Conservation (phyloP, 1,284 basidiomycete species). For the Pseudozyma tsukubaensis region DNA sequence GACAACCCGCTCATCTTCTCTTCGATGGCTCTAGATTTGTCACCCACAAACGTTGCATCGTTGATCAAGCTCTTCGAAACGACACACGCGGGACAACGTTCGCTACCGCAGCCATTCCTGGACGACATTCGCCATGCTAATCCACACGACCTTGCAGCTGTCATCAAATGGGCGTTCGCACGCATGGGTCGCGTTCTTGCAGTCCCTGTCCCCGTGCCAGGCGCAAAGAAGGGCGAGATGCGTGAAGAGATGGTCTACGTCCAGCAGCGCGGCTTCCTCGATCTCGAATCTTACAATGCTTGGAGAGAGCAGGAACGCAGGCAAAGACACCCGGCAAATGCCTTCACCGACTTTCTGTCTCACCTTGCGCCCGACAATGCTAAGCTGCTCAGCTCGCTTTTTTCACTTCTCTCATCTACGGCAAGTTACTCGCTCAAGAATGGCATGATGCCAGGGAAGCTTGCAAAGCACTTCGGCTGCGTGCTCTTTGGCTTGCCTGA, state of each 20-base stretch:
- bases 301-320: slow-evolving; percentile 62
- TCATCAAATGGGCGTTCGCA: slow-evolving; percentile 68
- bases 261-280: slow-evolving; percentile 65
- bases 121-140: slow-evolving; percentile 63
- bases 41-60: slow-evolving; percentile 47
- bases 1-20: slow-evolving; percentile 66
- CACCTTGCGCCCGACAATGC: slow-evolving; percentile 40
- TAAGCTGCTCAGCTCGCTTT: slow-evolving; percentile 55
- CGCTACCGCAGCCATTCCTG: slow-evolving; percentile 32
- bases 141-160: slow-evolving; percentile 63
- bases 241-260: slow-evolving; percentile 62
- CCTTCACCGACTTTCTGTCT: slow-evolving; percentile 50
- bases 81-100: slow-evolving; percentile 12
- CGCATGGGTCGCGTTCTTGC: slow-evolving; percentile 63
- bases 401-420: slow-evolving; percentile 65
- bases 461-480: slow-evolving; percentile 60
- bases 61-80: slow-evolving; percentile 50
- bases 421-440: slow-evolving; percentile 65
- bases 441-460: slow-evolving; percentile 65
- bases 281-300: slow-evolving; percentile 58
- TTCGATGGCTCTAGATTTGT: slow-evolving; percentile 65
- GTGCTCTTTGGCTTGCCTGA: slow-evolving; percentile 66
- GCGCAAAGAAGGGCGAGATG: slow-evolving; percentile 43
- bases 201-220: slow-evolving; percentile 40
- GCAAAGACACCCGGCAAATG: slow-evolving; percentile 36